Percentiles rank a stretch among this genome's conserved stretches.
phyloP scores from a whole-genome alignment of 2,329 filamentous ascomycete genomes.

The Magnaporthiopsis poae region DNA sequence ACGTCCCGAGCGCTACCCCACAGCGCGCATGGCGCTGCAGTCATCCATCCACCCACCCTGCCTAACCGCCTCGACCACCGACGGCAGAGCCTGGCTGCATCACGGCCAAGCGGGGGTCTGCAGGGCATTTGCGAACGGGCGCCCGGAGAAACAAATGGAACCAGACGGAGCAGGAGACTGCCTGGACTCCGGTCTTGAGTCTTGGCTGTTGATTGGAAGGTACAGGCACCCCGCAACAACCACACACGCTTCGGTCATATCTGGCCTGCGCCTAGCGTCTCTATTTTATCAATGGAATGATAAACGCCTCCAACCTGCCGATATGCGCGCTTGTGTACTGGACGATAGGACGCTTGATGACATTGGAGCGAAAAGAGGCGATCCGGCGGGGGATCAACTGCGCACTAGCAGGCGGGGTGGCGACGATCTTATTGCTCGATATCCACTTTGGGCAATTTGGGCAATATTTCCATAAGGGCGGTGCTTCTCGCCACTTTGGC shows the following conservation, averaged over 20 bases:
- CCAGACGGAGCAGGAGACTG: too few species aligned
- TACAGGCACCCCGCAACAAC: neutral
- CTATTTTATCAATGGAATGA: neutral
- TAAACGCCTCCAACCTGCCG: neutral
- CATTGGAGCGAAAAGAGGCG: neutral
- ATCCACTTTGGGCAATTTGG: neutral
- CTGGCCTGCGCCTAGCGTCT: too few species aligned
- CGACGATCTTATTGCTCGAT: neutral
- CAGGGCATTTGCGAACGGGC: neutral
- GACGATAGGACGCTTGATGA: neutral
- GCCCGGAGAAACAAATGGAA: neutral
- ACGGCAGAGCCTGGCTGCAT: neutral
- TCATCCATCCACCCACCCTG: too few species aligned
- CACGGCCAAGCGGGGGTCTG: neutral
- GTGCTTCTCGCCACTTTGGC: neutral
- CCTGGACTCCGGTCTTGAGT: neutral
- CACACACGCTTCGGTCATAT: too few species aligned
- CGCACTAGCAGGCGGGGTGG: neutral
- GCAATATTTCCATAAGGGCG: neutral
- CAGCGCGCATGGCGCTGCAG: too few species aligned
- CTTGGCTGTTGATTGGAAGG: neutral
- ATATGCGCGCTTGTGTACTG: neutral
- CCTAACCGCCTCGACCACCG: neutral
- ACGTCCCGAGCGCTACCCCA: neutral
- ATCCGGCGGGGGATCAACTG: neutral